These are phyloP conservation scores for Hypericum androsaemum DNA, from an alignment of 345 rosid genomes.

Conservation along the genomic window DNA sequence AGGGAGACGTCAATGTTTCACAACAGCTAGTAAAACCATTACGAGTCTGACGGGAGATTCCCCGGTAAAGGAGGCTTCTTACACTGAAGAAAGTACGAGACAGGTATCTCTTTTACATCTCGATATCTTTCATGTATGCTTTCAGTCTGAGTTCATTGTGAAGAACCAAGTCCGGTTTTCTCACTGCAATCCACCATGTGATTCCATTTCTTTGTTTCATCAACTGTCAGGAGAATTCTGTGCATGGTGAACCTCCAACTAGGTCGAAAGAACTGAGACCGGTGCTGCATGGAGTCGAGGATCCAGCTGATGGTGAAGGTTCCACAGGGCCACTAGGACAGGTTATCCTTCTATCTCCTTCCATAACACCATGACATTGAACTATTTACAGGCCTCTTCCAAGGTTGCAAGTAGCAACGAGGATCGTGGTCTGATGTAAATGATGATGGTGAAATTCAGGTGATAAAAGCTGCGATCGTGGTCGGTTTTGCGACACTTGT, in stretches of 20 bases:
- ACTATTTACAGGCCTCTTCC: neutral
- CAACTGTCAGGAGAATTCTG: neutral
- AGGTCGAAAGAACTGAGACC: conserved; percentile 10
- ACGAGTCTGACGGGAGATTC: conserved; percentile 27
- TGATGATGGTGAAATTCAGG: conserved; percentile 16
- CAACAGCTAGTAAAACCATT: conserved; percentile 33
- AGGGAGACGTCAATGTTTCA: conserved; percentile 30
- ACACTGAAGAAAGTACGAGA: conserved; percentile 16
- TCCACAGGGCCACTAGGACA: conserved; percentile 25
- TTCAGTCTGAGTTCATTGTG: neutral
- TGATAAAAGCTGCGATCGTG: conserved; percentile 37
- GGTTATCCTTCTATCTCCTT: conserved; percentile 15
- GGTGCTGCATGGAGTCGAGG: conserved; percentile 7
- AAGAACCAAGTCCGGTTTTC: too few species aligned
- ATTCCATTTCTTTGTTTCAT: too few species aligned
- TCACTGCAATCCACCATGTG: too few species aligned
- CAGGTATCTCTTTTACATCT: conserved; percentile 31
- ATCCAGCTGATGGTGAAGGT: conserved; percentile 21
- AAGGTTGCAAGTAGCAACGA: neutral
- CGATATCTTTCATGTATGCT: neutral
- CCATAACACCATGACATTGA: neutral
- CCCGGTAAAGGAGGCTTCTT: conserved; percentile 15
- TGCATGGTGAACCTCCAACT: conserved; percentile 1
- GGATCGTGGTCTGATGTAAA: neutral
- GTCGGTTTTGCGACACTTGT: conserved; percentile 58